A percentile compares a stretch with the other conserved stretches of the same genome.
phyloP scores from a whole-genome alignment of 805 yeast species.

The Babjeviella inositovora region DNA sequence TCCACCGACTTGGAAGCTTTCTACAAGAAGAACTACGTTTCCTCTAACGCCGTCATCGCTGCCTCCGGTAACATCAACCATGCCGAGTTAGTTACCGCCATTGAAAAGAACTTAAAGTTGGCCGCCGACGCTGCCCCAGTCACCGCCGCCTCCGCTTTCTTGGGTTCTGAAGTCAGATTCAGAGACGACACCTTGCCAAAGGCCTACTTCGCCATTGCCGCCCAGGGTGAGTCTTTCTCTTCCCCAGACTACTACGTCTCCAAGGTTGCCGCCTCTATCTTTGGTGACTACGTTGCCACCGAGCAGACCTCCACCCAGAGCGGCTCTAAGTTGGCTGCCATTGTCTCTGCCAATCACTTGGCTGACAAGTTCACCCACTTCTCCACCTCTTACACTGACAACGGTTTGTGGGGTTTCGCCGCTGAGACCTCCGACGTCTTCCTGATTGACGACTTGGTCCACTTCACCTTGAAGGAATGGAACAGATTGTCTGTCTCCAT shows the following conservation, averaged over 20 bases:
- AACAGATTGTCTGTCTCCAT: constrained; percentile 66
- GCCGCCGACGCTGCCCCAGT: constrained; percentile 25
- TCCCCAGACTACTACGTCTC: constrained; percentile 59
- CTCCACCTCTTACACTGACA: constrained; percentile 56
- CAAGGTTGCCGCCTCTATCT: constrained; percentile 53
- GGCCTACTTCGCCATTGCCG: constrained; percentile 68
- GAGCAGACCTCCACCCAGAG: constrained; percentile 40
- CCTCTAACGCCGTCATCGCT: constrained; percentile 54
- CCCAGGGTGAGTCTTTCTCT: constrained; percentile 45
- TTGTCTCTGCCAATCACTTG: constrained; percentile 56
- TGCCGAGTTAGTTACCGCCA: constrained; percentile 51
- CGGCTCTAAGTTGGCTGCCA: constrained; percentile 56
- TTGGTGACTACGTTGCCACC: constrained; percentile 35
- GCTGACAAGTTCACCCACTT: constrained; percentile 61
- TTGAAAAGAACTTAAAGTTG: constrained; percentile 31
- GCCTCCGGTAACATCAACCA: constrained; percentile 59
- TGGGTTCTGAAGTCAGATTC: constrained; percentile 77
- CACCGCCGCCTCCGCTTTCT: constrained; percentile 40
- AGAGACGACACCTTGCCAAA: constrained; percentile 79
- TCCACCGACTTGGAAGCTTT: constrained; percentile 40
- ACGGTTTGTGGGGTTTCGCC: constrained; percentile 76
- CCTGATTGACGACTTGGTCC: constrained; percentile 60
- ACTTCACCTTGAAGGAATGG: constrained; percentile 77
- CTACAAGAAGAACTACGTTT: constrained; percentile 36
- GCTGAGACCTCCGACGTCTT: constrained; percentile 44